These are phyloP conservation scores for Hygrophoropsis aurantiaca DNA, from an alignment of 768 basidiomycete species.

Conservation along the genomic window DNA sequence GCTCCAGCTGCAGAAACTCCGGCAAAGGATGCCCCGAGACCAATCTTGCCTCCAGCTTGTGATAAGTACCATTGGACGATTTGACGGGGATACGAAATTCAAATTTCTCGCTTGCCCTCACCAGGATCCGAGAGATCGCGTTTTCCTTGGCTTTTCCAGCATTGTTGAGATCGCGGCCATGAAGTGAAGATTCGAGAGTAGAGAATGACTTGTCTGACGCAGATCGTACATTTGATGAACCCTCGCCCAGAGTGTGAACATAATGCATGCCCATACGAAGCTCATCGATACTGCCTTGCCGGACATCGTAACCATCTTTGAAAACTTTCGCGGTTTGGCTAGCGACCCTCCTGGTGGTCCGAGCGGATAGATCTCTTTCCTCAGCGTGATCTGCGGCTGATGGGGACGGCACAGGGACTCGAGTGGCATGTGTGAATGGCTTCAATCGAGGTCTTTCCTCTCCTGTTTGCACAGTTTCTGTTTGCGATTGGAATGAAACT, in stretches of 20 bases:
- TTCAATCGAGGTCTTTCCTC: conserved; percentile 59
- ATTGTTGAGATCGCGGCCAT: conserved; percentile 35
- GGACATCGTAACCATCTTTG: conserved; percentile 30
- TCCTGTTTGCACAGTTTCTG: conserved; percentile 26
- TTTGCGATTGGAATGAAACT: conserved; percentile 33
- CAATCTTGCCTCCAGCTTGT: conserved; percentile 47
- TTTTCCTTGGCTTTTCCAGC: conserved; percentile 24
- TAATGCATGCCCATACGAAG: conserved; percentile 70
- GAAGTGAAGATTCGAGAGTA: conserved; percentile 60
- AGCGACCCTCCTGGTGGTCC: conserved; percentile 44
- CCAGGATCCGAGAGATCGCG: conserved; percentile 40
- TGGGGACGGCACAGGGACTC: conserved; percentile 61
- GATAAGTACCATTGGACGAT: conserved; percentile 22
- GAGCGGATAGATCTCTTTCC: conserved; percentile 25
- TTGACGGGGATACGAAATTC: conserved; percentile 52
- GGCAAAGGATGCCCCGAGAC: conserved; percentile 55
- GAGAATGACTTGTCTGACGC: conserved; percentile 51
- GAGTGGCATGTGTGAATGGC: conserved; percentile 67
- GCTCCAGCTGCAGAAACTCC: conserved; percentile 53
- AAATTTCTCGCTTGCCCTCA: conserved; percentile 59
- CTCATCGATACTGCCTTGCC: conserved; percentile 55
- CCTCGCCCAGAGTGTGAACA: conserved; percentile 66
- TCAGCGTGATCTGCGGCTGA: conserved; percentile 24
- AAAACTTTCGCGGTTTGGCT: conserved; percentile 70
- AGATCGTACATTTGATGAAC: conserved; percentile 32